Evolutionary conservation across 345 rosid genomes (phyloP), one percentile per base, ranked within the genome.

Genomic region (Salix purpurea): DNA sequence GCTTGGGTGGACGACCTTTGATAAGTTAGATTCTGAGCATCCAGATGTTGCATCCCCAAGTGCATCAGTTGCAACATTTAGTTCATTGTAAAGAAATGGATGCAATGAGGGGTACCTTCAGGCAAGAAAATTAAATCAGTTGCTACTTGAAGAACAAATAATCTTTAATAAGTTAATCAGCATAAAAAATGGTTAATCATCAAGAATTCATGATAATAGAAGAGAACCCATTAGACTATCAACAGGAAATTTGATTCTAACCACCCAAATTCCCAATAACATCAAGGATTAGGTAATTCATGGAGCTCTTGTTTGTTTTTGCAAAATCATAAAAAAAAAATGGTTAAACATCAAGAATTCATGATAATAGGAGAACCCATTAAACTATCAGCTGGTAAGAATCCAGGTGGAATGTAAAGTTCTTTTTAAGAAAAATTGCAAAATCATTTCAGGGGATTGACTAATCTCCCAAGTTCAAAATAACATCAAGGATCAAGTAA

Each of bases 81-180:
- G 90, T 83, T 93, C 97, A 68, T 84, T 86, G 81, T 81, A 85
- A 74, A 95, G 77, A 77, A 95, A 93, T 52, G 93, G 89, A 89
- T 95, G 99, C 85, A 95, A 84, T 60, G 76, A 80, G 50, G 97
- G 97, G 81, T 95, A 93, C 93, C 99, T 95, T 82, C 85, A 83
- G 16, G 80, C 66, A 76, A 85, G 40, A 23, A 83, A 73, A 79
- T 66, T 44, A 69, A 71, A 71, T 73, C 46, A 69, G 80, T 42
- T 46, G 74, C 73, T 56, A 82, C 23, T 69, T 18, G 44, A 80
- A 40, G 50, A 77, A 48, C 61, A 13, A 8, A 61, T 23, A 70
- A 65, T 68, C 24, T n/a, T 39, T 64, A 4, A 28, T 2, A 13
- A 2, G 54, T 48, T 50, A 50, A 15, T 5, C 56, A 50, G 56